Conservation (phyloP, 805 yeast species). For the Cyberlindnera meyerae region DNA sequence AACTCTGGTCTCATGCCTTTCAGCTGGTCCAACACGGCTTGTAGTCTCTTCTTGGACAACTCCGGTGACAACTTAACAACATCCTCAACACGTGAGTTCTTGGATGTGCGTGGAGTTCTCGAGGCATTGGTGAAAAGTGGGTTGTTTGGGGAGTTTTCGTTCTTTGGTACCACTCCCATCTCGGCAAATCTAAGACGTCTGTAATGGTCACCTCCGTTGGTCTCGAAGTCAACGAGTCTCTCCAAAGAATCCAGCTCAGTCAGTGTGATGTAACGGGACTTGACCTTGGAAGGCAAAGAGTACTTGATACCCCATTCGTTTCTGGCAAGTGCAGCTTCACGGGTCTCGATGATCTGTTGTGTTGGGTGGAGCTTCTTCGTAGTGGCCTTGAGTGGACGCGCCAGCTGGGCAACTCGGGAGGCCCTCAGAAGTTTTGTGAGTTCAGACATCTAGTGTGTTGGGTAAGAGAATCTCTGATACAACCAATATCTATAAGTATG, state of each 20-base stretch:
- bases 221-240: slow-evolving; percentile 67
- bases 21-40: slow-evolving; percentile 9
- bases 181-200: slow-evolving; percentile 66
- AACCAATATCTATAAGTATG: no score
- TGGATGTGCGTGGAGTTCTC: slow-evolving; percentile 26
- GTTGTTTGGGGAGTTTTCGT: slow-evolving; percentile 19
- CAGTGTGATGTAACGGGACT: slow-evolving; percentile 53
- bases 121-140: slow-evolving; percentile 29
- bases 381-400: slow-evolving; percentile 22
- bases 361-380: slow-evolving; percentile 41
- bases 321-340: slow-evolving; percentile 55
- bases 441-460: no score
- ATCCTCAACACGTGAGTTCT: slow-evolving; percentile 16
- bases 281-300: slow-evolving; percentile 58
- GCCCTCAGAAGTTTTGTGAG: slow-evolving; percentile 26
- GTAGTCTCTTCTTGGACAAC: slow-evolving; percentile 3
- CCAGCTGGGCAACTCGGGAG: slow-evolving; percentile 32
- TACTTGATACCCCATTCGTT: slow-evolving; percentile 77
- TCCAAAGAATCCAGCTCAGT: slow-evolving; percentile 65
- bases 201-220: slow-evolving; percentile 53
- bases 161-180: slow-evolving; percentile 42
- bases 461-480: no score
- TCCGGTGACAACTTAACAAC: slow-evolving; percentile 1
- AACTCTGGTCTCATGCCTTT: slow-evolving; percentile 44
- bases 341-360: slow-evolving; percentile 69